Conservation (phyloP, 2,329 filamentous ascomycete genomes). For the Colletotrichum musae region DNA sequence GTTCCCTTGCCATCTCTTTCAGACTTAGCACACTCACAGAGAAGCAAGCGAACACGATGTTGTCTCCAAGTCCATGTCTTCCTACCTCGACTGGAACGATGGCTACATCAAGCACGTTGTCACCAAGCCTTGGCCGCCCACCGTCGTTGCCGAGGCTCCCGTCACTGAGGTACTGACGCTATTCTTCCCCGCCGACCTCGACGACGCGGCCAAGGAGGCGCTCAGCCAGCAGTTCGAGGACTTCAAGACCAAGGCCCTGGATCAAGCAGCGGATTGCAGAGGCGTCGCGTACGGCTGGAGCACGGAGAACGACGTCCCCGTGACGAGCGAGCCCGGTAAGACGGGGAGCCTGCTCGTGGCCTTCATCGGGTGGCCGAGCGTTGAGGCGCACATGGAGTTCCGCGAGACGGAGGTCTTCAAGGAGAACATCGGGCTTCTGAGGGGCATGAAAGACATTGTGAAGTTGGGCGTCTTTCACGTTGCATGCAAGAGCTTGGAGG, state of each 20-base stretch:
- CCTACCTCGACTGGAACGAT: background rate
- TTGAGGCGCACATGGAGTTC: conserved; percentile 53
- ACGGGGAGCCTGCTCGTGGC: conserved; percentile 45
- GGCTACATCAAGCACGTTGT: conserved; percentile 59
- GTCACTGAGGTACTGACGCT: conserved; percentile 38
- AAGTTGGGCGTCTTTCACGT: background rate
- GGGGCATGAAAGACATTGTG: conserved; percentile 15
- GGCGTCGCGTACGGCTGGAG: conserved; percentile 47
- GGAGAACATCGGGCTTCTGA: conserved; percentile 47
- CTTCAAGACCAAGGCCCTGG: conserved; percentile 39
- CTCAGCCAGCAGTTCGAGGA: conserved; percentile 20
- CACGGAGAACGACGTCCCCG: conserved; percentile 49
- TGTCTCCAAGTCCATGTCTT: background rate
- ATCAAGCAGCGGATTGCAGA: conserved; percentile 15
- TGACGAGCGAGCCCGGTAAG: conserved; percentile 48
- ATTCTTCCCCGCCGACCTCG: conserved; percentile 37
- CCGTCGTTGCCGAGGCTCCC: conserved; percentile 10
- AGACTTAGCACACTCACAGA: no score
- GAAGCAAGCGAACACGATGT: background rate
- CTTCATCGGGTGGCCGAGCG: conserved; percentile 56
- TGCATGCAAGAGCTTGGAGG: background rate
- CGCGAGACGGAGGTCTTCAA: conserved; percentile 53
- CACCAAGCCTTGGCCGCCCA: conserved; percentile 41
- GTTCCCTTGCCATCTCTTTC: no score
- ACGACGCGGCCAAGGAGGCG: background rate